Percentiles rank a stretch among this genome's conserved stretches.
These are phyloP conservation scores for Miscanthus sacchariflorus DNA, from an alignment of 202 grass and related monocot genomes.

Conservation along the genomic window DNA sequence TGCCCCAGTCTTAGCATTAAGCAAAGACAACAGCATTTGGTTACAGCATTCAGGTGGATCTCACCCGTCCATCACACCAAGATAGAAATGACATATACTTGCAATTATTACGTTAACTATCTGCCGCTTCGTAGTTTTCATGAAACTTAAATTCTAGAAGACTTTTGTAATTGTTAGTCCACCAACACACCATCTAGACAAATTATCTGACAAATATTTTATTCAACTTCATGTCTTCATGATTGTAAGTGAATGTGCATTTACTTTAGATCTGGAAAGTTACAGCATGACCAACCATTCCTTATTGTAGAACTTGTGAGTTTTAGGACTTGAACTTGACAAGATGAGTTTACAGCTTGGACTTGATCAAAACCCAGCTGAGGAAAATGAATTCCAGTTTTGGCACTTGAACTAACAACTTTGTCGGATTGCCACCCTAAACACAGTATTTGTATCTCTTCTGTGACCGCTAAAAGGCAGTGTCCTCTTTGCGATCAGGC, in stretches of 20 bases:
- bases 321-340: not conserved
- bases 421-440: not conserved
- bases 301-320: not conserved
- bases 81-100: no score
- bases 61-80: no score
- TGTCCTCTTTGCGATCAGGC: no score
- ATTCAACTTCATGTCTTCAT: not conserved
- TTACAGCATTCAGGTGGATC: no score
- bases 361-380: constrained; percentile 22
- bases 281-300: not conserved
- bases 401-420: not conserved
- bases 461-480: not conserved
- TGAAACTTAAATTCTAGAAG: not conserved
- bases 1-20: no score
- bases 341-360: constrained; percentile 9
- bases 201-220: not conserved
- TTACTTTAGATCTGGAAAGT: not conserved
- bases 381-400: not conserved
- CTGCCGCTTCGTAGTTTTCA: not conserved
- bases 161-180: constrained; percentile 12
- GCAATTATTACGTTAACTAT: not conserved
- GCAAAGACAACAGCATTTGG: no score
- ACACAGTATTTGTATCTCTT: not conserved
- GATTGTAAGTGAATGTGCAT: not conserved
- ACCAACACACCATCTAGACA: not conserved